These are phyloP conservation scores for Mucor saturninus DNA, from an alignment of 371 early-diverging fungal genomes.

Conservation along the genomic window DNA sequence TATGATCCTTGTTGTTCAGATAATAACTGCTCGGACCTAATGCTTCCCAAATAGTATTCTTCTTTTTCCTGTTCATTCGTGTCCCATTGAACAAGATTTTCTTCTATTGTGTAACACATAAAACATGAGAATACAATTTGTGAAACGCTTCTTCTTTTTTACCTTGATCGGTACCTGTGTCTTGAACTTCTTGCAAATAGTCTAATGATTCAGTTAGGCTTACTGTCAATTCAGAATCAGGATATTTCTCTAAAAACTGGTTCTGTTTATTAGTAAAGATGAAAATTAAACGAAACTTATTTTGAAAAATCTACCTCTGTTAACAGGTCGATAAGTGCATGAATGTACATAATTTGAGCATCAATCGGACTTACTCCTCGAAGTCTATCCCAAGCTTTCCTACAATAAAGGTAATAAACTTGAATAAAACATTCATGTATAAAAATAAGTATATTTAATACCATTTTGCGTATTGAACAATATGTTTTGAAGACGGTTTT, in stretches of 20 bases:
- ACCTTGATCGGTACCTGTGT: not conserved
- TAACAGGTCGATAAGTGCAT: constrained; percentile 31
- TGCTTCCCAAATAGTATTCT: constrained; percentile 22
- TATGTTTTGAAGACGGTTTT: constrained; percentile 32
- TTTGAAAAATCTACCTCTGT: constrained; percentile 20
- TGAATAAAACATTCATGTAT: no score
- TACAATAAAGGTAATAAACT: not conserved
- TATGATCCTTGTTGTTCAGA: constrained; percentile 2
- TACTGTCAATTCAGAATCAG: constrained; percentile 20
- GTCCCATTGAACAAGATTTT: constrained; percentile 16
- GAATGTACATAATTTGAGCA: constrained; percentile 38
- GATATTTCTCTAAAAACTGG: constrained; percentile 18
- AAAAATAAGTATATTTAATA: not conserved
- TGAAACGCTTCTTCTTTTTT: not conserved
- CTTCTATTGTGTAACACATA: not conserved
- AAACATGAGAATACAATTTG: not conserved
- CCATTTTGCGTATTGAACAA: constrained; percentile 43
- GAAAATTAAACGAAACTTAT: not conserved
- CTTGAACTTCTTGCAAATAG: constrained; percentile 19
- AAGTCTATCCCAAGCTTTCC: constrained; percentile 45
- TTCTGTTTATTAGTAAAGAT: not conserved
- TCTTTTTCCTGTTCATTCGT: constrained; percentile 20
- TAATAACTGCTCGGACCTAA: constrained; percentile 11
- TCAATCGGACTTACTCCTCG: constrained; percentile 39
- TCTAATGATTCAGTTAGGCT: constrained; percentile 19